Evolutionary conservation across 129 eudicot genomes (phyloP).

Genomic region (Oenanthe sinensis): DNA sequence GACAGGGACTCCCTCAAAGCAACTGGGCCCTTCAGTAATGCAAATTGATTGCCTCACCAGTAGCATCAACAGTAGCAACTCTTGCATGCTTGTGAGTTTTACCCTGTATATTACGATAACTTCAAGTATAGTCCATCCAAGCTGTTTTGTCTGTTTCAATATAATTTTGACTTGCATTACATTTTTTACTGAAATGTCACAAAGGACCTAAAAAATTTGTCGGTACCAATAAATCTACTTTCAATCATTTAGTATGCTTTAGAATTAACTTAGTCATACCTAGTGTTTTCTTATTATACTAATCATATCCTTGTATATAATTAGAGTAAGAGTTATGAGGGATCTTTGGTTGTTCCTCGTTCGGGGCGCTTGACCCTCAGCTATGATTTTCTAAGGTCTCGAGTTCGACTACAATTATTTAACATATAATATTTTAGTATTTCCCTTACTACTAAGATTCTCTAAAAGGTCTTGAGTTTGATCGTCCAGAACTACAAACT

Average conservation of each 20-base stretch:
- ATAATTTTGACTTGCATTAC: neutral
- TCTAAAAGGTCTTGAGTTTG: neutral
- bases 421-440: neutral
- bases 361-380: neutral
- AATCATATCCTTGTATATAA: too few species aligned
- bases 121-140: slow-evolving; percentile 7
- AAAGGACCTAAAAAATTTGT: neutral
- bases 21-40: slow-evolving; percentile 16
- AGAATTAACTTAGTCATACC: neutral
- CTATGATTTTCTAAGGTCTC: neutral
- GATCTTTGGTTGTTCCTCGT: too few species aligned
- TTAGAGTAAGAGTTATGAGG: too few species aligned
- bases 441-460: neutral
- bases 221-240: neutral
- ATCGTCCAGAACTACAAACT: neutral
- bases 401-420: neutral
- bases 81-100: slow-evolving; percentile 24
- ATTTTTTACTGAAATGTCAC: neutral
- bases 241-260: neutral
- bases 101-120: neutral
- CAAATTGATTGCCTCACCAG: slow-evolving; percentile 12
- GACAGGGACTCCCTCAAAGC: slow-evolving; percentile 13
- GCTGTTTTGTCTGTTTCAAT: slow-evolving; percentile 1
- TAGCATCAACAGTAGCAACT: slow-evolving; percentile 5
- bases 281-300: neutral